Percentiles rank a stretch among this genome's conserved stretches.
phyloP scores from a whole-genome alignment of 2,329 filamentous ascomycete species.

The Harringtonia lauricola region DNA sequence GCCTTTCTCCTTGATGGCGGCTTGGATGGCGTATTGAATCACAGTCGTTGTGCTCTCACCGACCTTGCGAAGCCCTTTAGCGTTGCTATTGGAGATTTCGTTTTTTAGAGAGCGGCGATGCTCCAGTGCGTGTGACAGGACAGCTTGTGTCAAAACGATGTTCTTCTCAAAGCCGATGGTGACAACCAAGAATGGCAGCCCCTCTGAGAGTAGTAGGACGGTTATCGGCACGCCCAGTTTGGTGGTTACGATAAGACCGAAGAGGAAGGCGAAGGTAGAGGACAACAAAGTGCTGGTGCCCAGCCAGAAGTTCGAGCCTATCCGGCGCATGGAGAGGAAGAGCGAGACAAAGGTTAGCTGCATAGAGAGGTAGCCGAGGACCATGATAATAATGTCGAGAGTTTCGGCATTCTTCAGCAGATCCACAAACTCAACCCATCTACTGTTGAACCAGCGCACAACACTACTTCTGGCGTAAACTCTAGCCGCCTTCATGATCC shows the following conservation, averaged over 20 bases:
- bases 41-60: constrained; percentile 37
- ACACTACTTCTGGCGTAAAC: constrained; percentile 51
- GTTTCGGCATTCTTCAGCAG: constrained; percentile 80
- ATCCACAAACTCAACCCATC: constrained; percentile 78
- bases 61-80: no score
- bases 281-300: constrained; percentile 84
- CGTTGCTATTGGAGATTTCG: no score
- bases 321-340: constrained; percentile 93
- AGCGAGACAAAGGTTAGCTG: constrained; percentile 95
- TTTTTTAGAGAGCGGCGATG: constrained; percentile 44
- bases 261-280: constrained; percentile 91
- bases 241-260: constrained; percentile 83
- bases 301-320: constrained; percentile 97
- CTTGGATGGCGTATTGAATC: constrained; percentile 84
- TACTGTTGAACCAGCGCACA: constrained; percentile 61
- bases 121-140: constrained; percentile 77
- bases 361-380: constrained; percentile 92
- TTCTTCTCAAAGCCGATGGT: constrained; percentile 99
- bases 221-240: constrained; percentile 90
- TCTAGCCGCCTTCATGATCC: constrained; percentile 91
- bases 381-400: constrained; percentile 95
- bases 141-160: constrained; percentile 87
- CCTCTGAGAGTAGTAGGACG: constrained; percentile 87
- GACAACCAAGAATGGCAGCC: constrained; percentile 92
- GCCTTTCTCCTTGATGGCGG: constrained; percentile 83